Evolutionary conservation across 805 yeast species (phyloP).

Genomic region (Zygosaccharomyces siamensis): DNA sequence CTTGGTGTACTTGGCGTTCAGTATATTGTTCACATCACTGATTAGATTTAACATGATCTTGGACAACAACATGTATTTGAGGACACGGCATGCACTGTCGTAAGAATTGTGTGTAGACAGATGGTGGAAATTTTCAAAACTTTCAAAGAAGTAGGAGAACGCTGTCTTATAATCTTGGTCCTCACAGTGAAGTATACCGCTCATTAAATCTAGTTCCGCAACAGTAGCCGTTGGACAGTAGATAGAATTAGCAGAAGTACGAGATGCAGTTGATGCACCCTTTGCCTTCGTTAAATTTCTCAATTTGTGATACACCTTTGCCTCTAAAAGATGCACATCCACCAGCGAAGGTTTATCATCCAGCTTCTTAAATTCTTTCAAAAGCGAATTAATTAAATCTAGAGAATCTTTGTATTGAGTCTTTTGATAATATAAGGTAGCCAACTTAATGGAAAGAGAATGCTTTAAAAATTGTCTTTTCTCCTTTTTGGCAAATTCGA

Average conservation of each 20-base stretch:
- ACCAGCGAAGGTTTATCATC: constrained; percentile 95
- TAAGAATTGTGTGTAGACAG: constrained; percentile 46
- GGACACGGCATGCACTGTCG: constrained; percentile 65
- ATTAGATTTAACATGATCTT: constrained; percentile 88
- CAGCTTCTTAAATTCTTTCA: constrained; percentile 82
- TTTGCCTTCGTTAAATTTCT: constrained; percentile 86
- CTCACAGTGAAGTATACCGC: constrained; percentile 93
- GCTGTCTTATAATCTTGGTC: constrained; percentile 97
- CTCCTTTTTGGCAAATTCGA: constrained; percentile 80
- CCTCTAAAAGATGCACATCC: constrained; percentile 89
- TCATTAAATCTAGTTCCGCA: constrained; percentile 91
- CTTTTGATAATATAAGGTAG: constrained; percentile 67
- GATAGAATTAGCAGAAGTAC: constrained; percentile 95
- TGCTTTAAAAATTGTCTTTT: constrained; percentile 88
- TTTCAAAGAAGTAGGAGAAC: constrained; percentile 88
- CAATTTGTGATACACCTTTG: constrained; percentile 84
- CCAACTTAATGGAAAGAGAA: constrained; percentile 76
- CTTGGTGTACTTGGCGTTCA: constrained; percentile 65
- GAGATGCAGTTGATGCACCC: constrained; percentile 89
- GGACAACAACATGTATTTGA: constrained; percentile 88
- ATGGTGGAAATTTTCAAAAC: constrained; percentile 81
- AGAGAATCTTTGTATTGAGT: constrained; percentile 64
- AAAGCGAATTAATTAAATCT: constrained; percentile 61
- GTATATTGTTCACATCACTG: constrained; percentile 76
- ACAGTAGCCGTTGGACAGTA: constrained; percentile 92